Base-by-base conservation (phyloP, 257 asterid species). In the Cordia subcordata region DNA sequence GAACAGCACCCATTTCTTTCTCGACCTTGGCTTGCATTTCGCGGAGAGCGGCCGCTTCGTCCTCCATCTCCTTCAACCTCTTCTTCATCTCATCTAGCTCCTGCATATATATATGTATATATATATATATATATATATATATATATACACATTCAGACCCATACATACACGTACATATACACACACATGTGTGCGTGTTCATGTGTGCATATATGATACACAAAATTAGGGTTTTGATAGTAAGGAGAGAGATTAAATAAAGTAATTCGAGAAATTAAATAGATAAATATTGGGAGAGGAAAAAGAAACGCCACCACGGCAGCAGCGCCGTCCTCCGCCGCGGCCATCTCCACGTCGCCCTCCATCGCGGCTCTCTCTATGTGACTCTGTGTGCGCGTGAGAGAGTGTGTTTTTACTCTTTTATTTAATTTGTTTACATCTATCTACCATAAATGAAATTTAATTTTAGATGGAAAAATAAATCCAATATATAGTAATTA, bases 11-110 rank as follows among this genome's bases (percentile, higher is more conserved):
- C 87, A 87, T 87, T 59, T 87, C 95, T 64, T 82, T 86, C 79
- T 84, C 85, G 39, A 76, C 87, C 67, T 87, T 87, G 49, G 88
- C 82, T 80, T 84, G 93, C 93, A 87, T 81, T 75, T 87, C 90
- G 33, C 87, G 93, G 52, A 87, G 93, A 61, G 93, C 88, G 10
- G 93, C 80, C 49, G 93, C 83, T 65, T 87, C 95, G 13, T 84
- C 93, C 75, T 84, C 93, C 88, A 84, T 87, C 70, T 87, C 95
- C 79, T 87, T 87, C 69, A 87, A 62, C 56, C 95, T 78, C 82
- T 84, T 84, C 79, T 84, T 87, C 88, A 87, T 82, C 65, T 76
- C 93, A 64, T 78, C 83, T 67, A 87, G 70, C 79, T 79, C 95
- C 95, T 86, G 59, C 18, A 62, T n/a, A 53, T 5, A 54, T 21